phyloP scores from a whole-genome alignment of 352 stramenopile species.

The Blastocystis sp. region DNA sequence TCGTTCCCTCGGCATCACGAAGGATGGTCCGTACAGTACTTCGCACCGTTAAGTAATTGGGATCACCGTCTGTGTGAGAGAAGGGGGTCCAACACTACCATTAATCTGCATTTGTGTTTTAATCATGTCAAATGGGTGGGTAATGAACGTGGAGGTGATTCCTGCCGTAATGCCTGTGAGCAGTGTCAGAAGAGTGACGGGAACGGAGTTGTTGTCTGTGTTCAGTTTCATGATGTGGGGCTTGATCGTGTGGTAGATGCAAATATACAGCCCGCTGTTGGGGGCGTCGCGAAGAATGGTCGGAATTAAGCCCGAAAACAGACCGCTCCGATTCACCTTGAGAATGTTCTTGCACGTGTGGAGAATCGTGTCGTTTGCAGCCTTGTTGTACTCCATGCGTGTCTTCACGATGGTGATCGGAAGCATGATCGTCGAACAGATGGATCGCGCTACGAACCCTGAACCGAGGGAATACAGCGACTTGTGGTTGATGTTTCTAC shows the following conservation, averaged over 20 bases:
- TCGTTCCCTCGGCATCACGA: background rate
- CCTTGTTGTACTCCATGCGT: conserved; percentile 46
- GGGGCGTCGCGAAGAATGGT: conserved; percentile 48
- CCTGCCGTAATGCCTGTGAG: conserved; percentile 24
- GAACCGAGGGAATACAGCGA: conserved; percentile 42
- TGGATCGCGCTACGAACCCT: conserved; percentile 10
- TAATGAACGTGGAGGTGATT: conserved; percentile 15
- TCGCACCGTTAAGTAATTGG: conserved; percentile 23
- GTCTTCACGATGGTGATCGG: conserved; percentile 48
- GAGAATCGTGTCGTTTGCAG: conserved; percentile 32
- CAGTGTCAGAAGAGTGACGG: conserved; percentile 15
- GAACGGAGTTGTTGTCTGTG: background rate
- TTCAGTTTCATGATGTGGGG: background rate
- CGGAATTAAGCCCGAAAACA: conserved; percentile 33
- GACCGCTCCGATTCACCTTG: background rate
- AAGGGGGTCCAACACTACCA: background rate
- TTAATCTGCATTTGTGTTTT: conserved; percentile 51
- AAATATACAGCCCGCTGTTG: conserved; percentile 42
- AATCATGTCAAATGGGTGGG: conserved; percentile 42
- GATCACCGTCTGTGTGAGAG: conserved; percentile 18
- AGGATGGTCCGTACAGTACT: conserved; percentile 34
- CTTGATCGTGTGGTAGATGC: conserved; percentile 52
- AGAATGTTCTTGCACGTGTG: conserved; percentile 35
- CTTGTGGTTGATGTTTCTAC: conserved; percentile 53
- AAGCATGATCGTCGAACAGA: conserved; percentile 43